Conservation (phyloP, 2,329 filamentous ascomycete species). For the Immersiporthe knoxdaviesiana region DNA sequence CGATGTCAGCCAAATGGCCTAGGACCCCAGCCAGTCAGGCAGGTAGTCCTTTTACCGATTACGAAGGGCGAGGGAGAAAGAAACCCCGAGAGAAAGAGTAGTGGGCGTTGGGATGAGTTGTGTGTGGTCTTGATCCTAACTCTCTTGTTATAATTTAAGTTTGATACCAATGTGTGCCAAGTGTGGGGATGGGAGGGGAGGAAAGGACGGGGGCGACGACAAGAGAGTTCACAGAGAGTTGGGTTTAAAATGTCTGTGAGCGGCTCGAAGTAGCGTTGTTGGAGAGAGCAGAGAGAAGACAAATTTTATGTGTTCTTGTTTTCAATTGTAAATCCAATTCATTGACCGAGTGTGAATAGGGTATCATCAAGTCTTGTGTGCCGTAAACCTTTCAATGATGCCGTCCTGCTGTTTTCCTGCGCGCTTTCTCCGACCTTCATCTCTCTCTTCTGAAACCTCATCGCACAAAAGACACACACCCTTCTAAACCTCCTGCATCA, state of each 20-base stretch:
- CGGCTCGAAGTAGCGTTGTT: not conserved
- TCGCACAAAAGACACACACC: not conserved
- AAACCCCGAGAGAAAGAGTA: not conserved
- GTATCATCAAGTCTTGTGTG: slow-evolving; percentile 15
- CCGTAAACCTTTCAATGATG: not conserved
- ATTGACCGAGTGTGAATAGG: slow-evolving; percentile 4
- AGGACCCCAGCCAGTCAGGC: not conserved
- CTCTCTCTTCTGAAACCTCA: not conserved
- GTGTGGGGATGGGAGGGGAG: not conserved
- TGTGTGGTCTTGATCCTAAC: not conserved
- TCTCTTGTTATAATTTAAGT: not conserved
- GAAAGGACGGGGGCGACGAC: not conserved
- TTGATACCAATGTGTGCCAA: not conserved
- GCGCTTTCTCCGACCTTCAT: not conserved
- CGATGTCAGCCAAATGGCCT: slow-evolving; percentile 31
- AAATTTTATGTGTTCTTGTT: not conserved
- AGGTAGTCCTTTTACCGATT: not conserved
- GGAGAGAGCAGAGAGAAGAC: not conserved
- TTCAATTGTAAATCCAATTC: not conserved
- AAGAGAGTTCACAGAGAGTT: not conserved
- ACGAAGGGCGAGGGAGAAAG: not conserved
- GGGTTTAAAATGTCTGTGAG: not conserved
- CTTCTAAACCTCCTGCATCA: slow-evolving; percentile 45
- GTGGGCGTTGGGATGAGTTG: not conserved
- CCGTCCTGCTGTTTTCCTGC: not conserved